Evolutionary conservation across 352 stramenopile species (phyloP), one percentile per base, ranked within the genome.

Genomic region (Globisporangium emineosum): DNA sequence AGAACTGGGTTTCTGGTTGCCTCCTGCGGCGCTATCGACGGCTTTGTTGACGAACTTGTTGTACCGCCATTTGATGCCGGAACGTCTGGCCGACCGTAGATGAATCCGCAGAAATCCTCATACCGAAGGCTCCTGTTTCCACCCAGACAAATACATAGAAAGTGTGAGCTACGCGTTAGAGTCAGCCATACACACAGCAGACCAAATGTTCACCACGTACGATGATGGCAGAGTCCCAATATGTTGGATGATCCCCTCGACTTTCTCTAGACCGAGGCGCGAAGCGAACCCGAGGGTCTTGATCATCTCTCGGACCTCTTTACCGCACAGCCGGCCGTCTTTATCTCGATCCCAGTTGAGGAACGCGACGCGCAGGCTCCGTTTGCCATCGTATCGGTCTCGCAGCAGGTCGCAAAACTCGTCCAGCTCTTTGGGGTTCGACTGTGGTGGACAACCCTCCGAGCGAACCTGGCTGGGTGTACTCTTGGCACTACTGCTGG

Each of bases 311-410:
- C 59, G 68, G 21, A 89, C 69, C 19, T 89, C 79, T 2, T 66
- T 33, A 1, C 58, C 37, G 17, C 62, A 72, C 42, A 89, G 55
- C 3, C 68, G 66, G 7, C 77, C 79, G 60, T 89, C 77, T 69
- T 81, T 87, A 62, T 87, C 67, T 13, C 66, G 70, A 43, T 89
- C 77, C 77, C 79, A 89, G 29, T 76, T 84, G 30, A 80, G 72
- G 68, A 89, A 89, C 42, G 77, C 78, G 30, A 70, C 57, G 7
- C 77, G 79, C 21, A 86, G 55, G 35, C 76, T 86, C 4, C 79
- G 76, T 42, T 86, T 89, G 29, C 80, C 79, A 9, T 82, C 70
- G 58, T 87, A 89, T 3, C 76, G 78, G n/a, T 89, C 79, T 3
- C 65, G 77, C 27, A 89, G 53, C 33, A 89, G 56, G 10, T 43